Conservation (phyloP, 768 basidiomycete genomes). For the Pisolithus marmoratus region DNA sequence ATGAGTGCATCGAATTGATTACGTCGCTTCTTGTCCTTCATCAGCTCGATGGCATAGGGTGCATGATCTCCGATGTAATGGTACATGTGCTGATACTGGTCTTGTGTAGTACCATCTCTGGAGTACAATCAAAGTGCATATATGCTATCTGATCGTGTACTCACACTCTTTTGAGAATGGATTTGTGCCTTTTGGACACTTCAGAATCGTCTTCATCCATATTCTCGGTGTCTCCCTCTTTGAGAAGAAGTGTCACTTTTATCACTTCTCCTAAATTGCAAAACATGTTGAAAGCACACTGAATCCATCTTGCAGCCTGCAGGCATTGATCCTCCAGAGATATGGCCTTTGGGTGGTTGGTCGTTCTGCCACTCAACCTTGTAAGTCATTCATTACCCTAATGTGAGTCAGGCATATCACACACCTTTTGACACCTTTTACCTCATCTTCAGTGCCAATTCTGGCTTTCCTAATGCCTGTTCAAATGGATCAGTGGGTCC, state of each 20-base stretch:
- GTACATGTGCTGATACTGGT: not conserved
- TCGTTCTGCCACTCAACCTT: too few relatives aligned
- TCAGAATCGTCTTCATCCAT: not conserved
- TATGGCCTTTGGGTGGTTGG: not conserved
- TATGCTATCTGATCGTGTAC: not conserved
- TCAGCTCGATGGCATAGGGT: not conserved
- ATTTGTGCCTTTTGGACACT: not conserved
- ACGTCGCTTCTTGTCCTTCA: not conserved
- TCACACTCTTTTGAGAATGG: not conserved
- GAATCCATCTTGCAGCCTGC: conserved; percentile 3
- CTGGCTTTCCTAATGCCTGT: not conserved
- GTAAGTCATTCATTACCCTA: too few relatives aligned
- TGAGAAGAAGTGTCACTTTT: conserved; percentile 1
- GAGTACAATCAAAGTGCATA: not conserved
- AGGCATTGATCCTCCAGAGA: not conserved
- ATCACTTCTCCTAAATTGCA: conserved; percentile 1
- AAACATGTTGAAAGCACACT: conserved; percentile 2
- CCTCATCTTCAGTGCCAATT: not conserved
- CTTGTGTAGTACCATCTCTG: not conserved
- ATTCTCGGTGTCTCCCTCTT: not conserved
- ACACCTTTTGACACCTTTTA: not conserved
- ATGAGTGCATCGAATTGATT: not conserved
- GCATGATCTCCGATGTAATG: not conserved
- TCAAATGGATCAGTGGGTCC: not conserved
- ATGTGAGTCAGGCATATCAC: not conserved